phyloP scores from a whole-genome alignment of 768 basidiomycete genomes.

The Lyophyllum semitale region DNA sequence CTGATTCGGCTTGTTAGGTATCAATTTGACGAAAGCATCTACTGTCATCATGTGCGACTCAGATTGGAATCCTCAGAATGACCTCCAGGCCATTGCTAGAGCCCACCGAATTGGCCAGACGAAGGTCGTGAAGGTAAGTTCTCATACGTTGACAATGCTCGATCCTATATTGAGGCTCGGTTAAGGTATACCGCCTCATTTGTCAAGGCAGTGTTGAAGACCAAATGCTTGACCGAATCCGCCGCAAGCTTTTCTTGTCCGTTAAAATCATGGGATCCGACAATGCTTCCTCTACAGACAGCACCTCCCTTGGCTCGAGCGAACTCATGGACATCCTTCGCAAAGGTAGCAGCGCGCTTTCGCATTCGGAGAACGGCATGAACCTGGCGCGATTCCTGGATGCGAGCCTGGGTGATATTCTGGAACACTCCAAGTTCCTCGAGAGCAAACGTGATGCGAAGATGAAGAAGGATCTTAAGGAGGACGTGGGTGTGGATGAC shows the following conservation, averaged over 20 bases:
- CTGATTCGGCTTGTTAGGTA: constrained; percentile 46
- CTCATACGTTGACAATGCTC: background rate
- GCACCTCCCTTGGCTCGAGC: constrained; percentile 33
- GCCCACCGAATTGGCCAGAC: constrained; percentile 83
- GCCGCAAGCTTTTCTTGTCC: constrained; percentile 69
- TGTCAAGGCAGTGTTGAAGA: constrained; percentile 74
- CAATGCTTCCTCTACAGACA: constrained; percentile 19
- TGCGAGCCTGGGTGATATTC: constrained; percentile 44
- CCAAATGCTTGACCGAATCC: constrained; percentile 72
- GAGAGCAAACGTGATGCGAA: constrained; percentile 45
- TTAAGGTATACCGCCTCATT: constrained; percentile 67
- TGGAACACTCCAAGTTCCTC: constrained; percentile 44
- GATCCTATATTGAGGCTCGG: background rate
- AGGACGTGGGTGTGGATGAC: constrained; percentile 11
- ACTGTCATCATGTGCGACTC: constrained; percentile 81
- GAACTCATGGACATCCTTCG: constrained; percentile 61
- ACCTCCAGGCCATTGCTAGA: constrained; percentile 83
- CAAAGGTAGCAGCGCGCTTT: constrained; percentile 57
- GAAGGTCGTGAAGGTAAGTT: constrained; percentile 60
- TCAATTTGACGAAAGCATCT: constrained; percentile 82
- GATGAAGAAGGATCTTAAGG: constrained; percentile 42
- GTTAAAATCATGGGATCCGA: constrained; percentile 59
- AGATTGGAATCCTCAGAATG: constrained; percentile 75
- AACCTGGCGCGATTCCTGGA: constrained; percentile 45
- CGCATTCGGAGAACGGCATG: constrained; percentile 35